These are phyloP conservation scores for Gentiana macrophylla DNA, from an alignment of 257 asterid genomes.

Conservation along the genomic window DNA sequence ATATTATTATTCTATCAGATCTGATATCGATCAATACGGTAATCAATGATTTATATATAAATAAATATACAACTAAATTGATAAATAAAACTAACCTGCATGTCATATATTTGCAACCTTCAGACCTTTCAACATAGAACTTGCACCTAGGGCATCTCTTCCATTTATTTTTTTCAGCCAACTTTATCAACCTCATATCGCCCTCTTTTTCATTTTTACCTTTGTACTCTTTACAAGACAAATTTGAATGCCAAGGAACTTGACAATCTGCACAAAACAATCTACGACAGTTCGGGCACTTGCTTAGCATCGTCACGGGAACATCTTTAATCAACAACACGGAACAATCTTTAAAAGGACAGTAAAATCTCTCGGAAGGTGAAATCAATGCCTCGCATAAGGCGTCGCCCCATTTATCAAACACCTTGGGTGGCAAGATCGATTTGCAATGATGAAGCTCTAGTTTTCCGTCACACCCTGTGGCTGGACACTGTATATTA, in stretches of 20 bases:
- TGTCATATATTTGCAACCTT: conserved; percentile 49
- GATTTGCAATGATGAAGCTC: conserved; percentile 48
- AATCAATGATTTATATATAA: too few species aligned
- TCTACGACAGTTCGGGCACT: conserved; percentile 53
- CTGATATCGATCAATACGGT: too few species aligned
- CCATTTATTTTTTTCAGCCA: conserved; percentile 15
- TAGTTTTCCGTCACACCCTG: conserved; percentile 36
- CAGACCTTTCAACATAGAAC: conserved; percentile 39
- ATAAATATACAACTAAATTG: too few species aligned
- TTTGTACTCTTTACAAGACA: conserved; percentile 41
- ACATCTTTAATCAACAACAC: conserved; percentile 41
- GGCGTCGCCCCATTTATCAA: conserved; percentile 67
- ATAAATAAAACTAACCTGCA: conserved; percentile 44
- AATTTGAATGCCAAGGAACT: conserved; percentile 58
- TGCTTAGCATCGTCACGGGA: conserved; percentile 5
- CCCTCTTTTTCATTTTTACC: conserved; percentile 13
- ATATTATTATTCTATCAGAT: too few species aligned
- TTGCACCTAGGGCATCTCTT: conserved; percentile 50
- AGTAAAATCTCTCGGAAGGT: conserved; percentile 42
- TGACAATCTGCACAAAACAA: conserved; percentile 50
- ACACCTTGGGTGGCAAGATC: conserved; percentile 47
- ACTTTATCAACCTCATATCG: conserved; percentile 18
- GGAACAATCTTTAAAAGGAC: conserved; percentile 63
- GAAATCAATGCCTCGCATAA: conserved; percentile 48
- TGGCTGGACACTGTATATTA: conserved; percentile 35